Percentiles rank a stretch among this genome's conserved stretches.
Conservation (phyloP, 768 basidiomycete genomes). For the Suillus spraguei region DNA sequence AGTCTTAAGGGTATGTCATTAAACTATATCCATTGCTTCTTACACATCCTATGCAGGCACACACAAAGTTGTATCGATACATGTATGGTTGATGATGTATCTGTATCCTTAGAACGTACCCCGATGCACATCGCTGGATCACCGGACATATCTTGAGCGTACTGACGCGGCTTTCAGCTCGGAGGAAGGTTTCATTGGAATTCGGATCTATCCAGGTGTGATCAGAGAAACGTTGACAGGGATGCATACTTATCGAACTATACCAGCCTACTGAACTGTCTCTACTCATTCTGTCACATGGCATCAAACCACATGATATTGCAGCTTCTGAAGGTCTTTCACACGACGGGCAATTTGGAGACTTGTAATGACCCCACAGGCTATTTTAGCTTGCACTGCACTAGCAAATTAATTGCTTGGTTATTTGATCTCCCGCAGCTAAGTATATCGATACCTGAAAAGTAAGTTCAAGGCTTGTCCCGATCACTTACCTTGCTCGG, state of each 20-base stretch:
- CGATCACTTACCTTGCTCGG: neutral
- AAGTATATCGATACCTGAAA: neutral
- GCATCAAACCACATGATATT: neutral
- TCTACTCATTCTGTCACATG: neutral
- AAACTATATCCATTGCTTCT: neutral
- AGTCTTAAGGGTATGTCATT: neutral
- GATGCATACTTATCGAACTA: neutral
- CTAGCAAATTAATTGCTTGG: neutral
- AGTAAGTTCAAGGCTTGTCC: neutral
- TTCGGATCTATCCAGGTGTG: neutral
- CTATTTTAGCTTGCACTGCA: neutral
- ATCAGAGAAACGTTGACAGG: neutral
- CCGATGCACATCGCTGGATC: neutral
- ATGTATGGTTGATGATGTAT: conserved; percentile 4
- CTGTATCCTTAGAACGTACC: neutral
- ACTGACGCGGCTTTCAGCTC: neutral
- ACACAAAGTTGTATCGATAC: conserved; percentile 1
- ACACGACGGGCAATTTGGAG: neutral
- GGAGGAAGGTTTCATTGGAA: neutral
- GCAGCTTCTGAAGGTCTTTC: neutral
- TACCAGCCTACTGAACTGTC: neutral
- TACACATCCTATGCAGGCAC: conserved; percentile 5
- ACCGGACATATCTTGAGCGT: neutral
- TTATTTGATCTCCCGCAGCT: neutral
- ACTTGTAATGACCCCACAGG: neutral